Percentiles rank a stretch among this genome's conserved stretches.
phyloP scores from a whole-genome alignment of 2,329 filamentous ascomycete genomes.

The Sphaerostilbella broomeana region DNA sequence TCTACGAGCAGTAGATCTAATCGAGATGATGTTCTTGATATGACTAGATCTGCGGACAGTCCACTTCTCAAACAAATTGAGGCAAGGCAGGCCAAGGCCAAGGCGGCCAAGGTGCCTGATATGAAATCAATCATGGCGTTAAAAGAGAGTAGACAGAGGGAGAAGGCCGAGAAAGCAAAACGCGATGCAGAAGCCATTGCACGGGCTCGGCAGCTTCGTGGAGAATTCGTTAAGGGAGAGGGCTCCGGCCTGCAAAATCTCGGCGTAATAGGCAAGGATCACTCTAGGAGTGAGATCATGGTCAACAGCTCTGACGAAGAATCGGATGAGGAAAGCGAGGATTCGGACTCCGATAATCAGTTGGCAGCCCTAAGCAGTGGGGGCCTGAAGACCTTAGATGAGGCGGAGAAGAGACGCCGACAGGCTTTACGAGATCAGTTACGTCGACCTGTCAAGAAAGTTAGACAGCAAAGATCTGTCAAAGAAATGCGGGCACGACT shows the following conservation, averaged over 20 bases:
- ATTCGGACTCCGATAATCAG: slow-evolving; percentile 45
- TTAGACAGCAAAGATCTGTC: slow-evolving; percentile 69
- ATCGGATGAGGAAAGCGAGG: slow-evolving; percentile 59
- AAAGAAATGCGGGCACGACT: slow-evolving; percentile 94
- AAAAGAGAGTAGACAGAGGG: slow-evolving; percentile 65
- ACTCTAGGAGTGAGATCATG: slow-evolving; percentile 83
- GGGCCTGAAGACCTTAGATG: slow-evolving; percentile 42
- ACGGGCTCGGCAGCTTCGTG: slow-evolving; percentile 48
- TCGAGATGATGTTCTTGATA: slow-evolving; percentile 41
- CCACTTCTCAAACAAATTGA: slow-evolving; percentile 42
- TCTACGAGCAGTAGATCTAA: slow-evolving; percentile 27
- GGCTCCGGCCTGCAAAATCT: slow-evolving; percentile 72
- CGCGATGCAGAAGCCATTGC: slow-evolving; percentile 67
- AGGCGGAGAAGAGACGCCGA: slow-evolving; percentile 39
- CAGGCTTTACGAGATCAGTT: slow-evolving; percentile 48
- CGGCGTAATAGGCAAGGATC: slow-evolving; percentile 69
- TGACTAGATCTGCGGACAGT: slow-evolving; percentile 42
- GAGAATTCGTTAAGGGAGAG: slow-evolving; percentile 49
- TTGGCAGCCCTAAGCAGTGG: slow-evolving; percentile 43
- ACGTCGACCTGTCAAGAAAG: slow-evolving; percentile 74
- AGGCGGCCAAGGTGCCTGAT: slow-evolving; percentile 27
- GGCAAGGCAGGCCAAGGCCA: slow-evolving; percentile 27
- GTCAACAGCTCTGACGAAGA: slow-evolving; percentile 76
- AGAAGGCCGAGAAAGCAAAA: slow-evolving; percentile 67
- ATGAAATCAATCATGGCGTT: slow-evolving; percentile 40